Conservation (phyloP, 176 grass and related monocot genomes). For the Zea mays region Zm-B73-REFERENCE-NAM-5.0 NC_050097.1:17441001-17441500, state of each 20-base stretch:
- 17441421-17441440: neutral
- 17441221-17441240: no score
- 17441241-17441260: neutral
- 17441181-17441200: neutral
- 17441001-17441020: constrained; percentile 92
- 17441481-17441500: constrained; percentile 60
- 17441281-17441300: constrained; percentile 92
- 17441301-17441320: constrained; percentile 94
- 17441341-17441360: constrained; percentile 95
- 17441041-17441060: no score
- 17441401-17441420: neutral
- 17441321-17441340: constrained; percentile 90
- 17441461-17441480: constrained; percentile 12
- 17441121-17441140: neutral
- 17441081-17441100: no score
- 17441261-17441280: constrained; percentile 28
- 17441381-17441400: neutral
- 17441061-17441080: no score
- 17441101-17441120: neutral
- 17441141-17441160: neutral
- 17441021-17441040: constrained; percentile 98
- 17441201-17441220: constrained; percentile 1
- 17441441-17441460: constrained; percentile 36
- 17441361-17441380: constrained; percentile 34
- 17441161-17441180: neutral